Percentiles rank a stretch among this genome's conserved stretches.
phyloP scores from a whole-genome alignment of 1,284 basidiomycete species.

The Trametes pubescens region DNA sequence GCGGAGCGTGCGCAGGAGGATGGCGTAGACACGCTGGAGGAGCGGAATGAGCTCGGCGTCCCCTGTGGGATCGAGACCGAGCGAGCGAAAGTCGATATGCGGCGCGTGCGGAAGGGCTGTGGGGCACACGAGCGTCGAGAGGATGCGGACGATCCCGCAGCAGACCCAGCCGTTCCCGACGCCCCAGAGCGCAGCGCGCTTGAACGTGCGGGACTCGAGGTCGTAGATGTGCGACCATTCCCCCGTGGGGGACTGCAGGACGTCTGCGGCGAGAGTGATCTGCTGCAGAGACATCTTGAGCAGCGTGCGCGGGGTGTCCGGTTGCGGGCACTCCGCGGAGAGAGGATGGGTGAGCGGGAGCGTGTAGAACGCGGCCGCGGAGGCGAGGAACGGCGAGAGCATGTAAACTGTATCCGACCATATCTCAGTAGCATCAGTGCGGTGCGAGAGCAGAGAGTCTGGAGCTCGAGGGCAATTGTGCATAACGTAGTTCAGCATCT shows the following conservation, averaged over 20 bases:
- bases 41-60: slow-evolving; percentile 3
- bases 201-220: slow-evolving; percentile 25
- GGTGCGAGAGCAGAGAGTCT: slow-evolving; percentile 32
- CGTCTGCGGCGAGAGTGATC: slow-evolving; percentile 33
- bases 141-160: slow-evolving; percentile 36
- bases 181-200: slow-evolving; percentile 37
- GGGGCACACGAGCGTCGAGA: slow-evolving; percentile 20
- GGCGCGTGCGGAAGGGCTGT: not conserved
- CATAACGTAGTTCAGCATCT: slow-evolving; percentile 36
- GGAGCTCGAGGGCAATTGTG: slow-evolving; percentile 31
- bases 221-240: slow-evolving; percentile 40
- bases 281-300: slow-evolving; percentile 30
- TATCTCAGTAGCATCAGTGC: slow-evolving; percentile 35
- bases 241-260: slow-evolving; percentile 30
- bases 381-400: slow-evolving; percentile 37
- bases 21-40: slow-evolving; percentile 21
- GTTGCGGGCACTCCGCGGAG: not conserved
- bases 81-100: slow-evolving; percentile 4
- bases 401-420: slow-evolving; percentile 41
- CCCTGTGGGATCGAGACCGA: not conserved
- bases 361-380: slow-evolving; percentile 29
- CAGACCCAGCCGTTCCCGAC: slow-evolving; percentile 42
- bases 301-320: slow-evolving; percentile 8
- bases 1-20: slow-evolving; percentile 31
- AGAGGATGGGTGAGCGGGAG: not conserved